phyloP scores from a whole-genome alignment of 1,139 yeast species.

The Kodamaea suecica region DNA sequence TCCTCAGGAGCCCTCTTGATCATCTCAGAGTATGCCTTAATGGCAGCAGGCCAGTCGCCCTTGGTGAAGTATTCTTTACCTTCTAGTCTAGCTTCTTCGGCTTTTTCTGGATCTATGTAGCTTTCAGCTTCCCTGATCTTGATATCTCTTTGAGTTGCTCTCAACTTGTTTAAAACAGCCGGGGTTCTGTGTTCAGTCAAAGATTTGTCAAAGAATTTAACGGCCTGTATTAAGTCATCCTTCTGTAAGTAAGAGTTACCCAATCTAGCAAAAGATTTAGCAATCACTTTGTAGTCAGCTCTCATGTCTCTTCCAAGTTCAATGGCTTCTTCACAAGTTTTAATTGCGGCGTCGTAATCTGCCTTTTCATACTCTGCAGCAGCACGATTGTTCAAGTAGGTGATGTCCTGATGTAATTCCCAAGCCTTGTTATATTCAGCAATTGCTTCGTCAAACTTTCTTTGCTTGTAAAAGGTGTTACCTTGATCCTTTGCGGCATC shows the following conservation, averaged over 20 bases:
- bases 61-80: conserved; percentile 89
- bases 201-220: conserved; percentile 79
- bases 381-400: conserved; percentile 92
- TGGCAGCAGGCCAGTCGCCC: conserved; percentile 97
- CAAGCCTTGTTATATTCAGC: conserved; percentile 83
- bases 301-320: conserved; percentile 87
- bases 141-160: conserved; percentile 82
- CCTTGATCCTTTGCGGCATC: conserved; percentile 84
- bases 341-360: conserved; percentile 79
- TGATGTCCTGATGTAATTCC: conserved; percentile 77
- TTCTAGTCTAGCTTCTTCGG: conserved; percentile 89
- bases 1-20: conserved; percentile 94
- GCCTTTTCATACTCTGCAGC: conserved; percentile 98
- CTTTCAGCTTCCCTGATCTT: conserved; percentile 73
- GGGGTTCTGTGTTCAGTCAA: conserved; percentile 98
- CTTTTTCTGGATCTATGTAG: conserved; percentile 85
- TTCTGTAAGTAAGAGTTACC: conserved; percentile 80
- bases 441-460: conserved; percentile 91
- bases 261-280: conserved; percentile 89
- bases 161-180: conserved; percentile 82
- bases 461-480: conserved; percentile 79
- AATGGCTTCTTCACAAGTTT: conserved; percentile 77
- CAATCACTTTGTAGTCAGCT: conserved; percentile 88
- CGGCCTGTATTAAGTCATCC: conserved; percentile 70
- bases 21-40: conserved; percentile 92